A percentile compares a stretch with the other conserved stretches of the same genome.
phyloP scores from a whole-genome alignment of 305 asterid genomes.

The Fraxinus greggii region DNA sequence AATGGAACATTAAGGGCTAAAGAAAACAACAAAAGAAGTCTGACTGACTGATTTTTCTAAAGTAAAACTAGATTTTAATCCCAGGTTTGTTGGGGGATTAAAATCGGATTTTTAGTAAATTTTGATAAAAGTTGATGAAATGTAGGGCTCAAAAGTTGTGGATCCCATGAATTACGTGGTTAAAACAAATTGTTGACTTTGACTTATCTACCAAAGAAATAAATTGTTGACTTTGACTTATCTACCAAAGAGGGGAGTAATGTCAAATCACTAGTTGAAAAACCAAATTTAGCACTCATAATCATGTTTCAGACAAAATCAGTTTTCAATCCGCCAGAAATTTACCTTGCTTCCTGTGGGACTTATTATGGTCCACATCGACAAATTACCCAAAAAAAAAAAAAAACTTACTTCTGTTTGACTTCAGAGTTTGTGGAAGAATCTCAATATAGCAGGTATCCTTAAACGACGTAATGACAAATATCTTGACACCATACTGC shows the following conservation, averaged over 20 bases:
- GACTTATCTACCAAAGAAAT: background rate
- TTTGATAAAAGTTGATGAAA: background rate
- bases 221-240: no score
- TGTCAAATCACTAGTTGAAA: background rate
- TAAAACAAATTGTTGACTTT: background rate
- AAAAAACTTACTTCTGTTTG: constrained; percentile 62
- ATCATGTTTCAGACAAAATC: background rate
- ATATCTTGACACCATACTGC: constrained; percentile 84
- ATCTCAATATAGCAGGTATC: constrained; percentile 95
- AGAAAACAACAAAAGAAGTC: background rate
- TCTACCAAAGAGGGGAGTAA: background rate
- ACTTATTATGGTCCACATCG: background rate
- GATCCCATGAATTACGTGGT: background rate
- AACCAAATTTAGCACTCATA: background rate
- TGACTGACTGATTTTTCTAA: background rate
- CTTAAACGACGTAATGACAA: constrained; percentile 82
- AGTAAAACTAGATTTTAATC: background rate
- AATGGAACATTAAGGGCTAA: background rate
- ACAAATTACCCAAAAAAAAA: background rate
- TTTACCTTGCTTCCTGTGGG: background rate
- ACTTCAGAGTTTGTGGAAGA: constrained; percentile 64
- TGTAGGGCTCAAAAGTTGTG: no score
- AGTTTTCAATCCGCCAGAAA: background rate
- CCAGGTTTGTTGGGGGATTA: background rate
- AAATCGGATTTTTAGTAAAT: background rate